These are phyloP conservation scores for Nemania sp. DNA, from an alignment of 2,329 filamentous ascomycete species.

Conservation along the genomic window DNA sequence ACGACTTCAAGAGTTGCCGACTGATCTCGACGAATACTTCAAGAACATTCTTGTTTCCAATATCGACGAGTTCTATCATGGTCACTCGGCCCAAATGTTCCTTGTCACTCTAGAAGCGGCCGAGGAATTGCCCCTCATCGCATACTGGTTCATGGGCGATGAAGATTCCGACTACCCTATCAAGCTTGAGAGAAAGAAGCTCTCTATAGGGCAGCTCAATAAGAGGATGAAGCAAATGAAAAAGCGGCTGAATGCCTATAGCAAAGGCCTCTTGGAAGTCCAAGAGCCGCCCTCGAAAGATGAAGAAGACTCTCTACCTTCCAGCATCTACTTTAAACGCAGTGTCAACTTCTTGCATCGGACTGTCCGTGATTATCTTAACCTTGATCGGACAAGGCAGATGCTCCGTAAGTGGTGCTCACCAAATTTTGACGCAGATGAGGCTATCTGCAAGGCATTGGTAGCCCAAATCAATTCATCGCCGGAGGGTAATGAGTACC, in stretches of 20 bases:
- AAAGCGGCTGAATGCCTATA: slow-evolving; percentile 2
- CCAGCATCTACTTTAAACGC: not conserved
- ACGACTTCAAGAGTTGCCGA: not conserved
- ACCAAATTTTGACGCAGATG: not conserved
- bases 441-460: not conserved
- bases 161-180: slow-evolving; percentile 1
- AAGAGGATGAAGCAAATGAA: not conserved
- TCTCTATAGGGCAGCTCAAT: not conserved
- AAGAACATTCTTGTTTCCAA: not conserved
- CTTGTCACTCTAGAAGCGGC: not conserved
- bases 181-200: not conserved
- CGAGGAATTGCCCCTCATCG: not conserved
- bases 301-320: not conserved
- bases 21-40: slow-evolving; percentile 1
- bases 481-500: not conserved
- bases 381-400: not conserved
- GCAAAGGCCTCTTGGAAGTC: slow-evolving; percentile 11
- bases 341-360: slow-evolving; percentile 7
- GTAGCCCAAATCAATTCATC: slow-evolving; percentile 3
- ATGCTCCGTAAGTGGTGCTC: not conserved
- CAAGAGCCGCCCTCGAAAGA: not conserved
- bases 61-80: not conserved
- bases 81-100: not conserved
- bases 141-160: slow-evolving; percentile 2
- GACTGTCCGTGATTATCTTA: slow-evolving; percentile 3